These are phyloP conservation scores for Wickerhamomyces silvicola DNA, from an alignment of 805 yeast species.

Conservation along the genomic window DNA sequence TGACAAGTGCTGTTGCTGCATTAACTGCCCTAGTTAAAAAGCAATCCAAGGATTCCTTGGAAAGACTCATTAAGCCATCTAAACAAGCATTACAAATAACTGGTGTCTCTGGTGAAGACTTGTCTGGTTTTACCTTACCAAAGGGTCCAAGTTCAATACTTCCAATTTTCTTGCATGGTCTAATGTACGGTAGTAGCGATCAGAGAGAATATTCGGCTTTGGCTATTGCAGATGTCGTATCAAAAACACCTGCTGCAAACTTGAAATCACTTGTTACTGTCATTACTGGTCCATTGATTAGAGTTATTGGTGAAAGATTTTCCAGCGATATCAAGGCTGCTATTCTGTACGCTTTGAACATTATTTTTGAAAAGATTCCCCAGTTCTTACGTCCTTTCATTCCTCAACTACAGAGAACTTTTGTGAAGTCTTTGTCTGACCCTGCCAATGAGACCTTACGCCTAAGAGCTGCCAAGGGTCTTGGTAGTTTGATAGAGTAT, in stretches of 20 bases:
- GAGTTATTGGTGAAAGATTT: slow-evolving; percentile 96
- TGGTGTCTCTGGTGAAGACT: slow-evolving; percentile 55
- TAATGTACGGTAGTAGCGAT: slow-evolving; percentile 84
- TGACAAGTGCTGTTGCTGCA: slow-evolving; percentile 57
- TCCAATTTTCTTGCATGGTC: slow-evolving; percentile 90
- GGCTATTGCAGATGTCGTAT: slow-evolving; percentile 82
- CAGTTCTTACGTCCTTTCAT: slow-evolving; percentile 89
- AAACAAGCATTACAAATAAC: slow-evolving; percentile 62
- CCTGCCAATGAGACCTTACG: slow-evolving; percentile 66
- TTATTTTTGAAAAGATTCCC: slow-evolving; percentile 76
- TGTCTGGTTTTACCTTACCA: slow-evolving; percentile 66
- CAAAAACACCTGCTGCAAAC: slow-evolving; percentile 75
- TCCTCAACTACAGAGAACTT: slow-evolving; percentile 96
- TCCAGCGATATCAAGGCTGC: slow-evolving; percentile 89
- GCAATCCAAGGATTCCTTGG: slow-evolving; percentile 71
- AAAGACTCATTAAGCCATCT: slow-evolving; percentile 74
- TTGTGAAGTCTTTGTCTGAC: slow-evolving; percentile 86
- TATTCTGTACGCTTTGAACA: slow-evolving; percentile 79
- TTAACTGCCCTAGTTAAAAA: slow-evolving; percentile 60
- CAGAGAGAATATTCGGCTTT: slow-evolving; percentile 83
- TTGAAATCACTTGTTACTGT: slow-evolving; percentile 86
- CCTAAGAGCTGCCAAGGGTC: slow-evolving; percentile 79
- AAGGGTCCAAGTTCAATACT: slow-evolving; percentile 83
- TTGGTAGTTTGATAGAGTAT: slow-evolving; percentile 80
- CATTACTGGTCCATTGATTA: slow-evolving; percentile 94